A percentile compares a stretch with the other conserved stretches of the same genome.
Conservation (phyloP, 805 yeast species). For the Ogataea ganodermae region DNA sequence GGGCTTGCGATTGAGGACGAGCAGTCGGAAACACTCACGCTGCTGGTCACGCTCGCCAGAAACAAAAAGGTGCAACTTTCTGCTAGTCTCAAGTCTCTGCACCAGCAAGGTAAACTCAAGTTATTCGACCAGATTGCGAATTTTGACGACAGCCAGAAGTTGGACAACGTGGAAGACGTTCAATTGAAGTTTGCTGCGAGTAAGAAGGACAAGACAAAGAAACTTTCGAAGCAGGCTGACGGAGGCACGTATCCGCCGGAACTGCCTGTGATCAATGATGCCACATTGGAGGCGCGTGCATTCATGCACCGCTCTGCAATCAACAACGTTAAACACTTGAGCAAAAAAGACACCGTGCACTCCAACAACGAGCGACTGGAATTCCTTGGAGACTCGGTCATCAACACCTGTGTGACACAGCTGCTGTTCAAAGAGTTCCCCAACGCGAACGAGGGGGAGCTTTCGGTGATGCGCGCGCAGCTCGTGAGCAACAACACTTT, state of each 20-base stretch:
- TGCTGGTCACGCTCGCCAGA: constrained; percentile 52
- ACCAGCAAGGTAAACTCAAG: constrained; percentile 48
- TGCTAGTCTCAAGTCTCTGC: constrained; percentile 55
- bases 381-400: constrained; percentile 85
- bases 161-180: constrained; percentile 22
- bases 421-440: constrained; percentile 70
- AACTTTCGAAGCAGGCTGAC: not conserved
- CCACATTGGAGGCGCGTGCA: constrained; percentile 62
- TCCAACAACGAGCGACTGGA: constrained; percentile 86
- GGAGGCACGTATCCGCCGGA: constrained; percentile 51
- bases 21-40: constrained; percentile 35
- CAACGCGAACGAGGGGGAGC: constrained; percentile 73
- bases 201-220: not conserved
- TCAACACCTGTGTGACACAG: constrained; percentile 70
- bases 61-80: constrained; percentile 61
- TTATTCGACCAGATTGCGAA: constrained; percentile 56
- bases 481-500: constrained; percentile 74
- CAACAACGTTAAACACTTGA: constrained; percentile 55
- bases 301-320: constrained; percentile 80
- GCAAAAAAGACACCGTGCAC: constrained; percentile 56
- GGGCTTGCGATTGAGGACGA: constrained; percentile 18
- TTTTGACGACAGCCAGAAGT: constrained; percentile 36
- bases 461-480: constrained; percentile 68
- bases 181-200: constrained; percentile 10
- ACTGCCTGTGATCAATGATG: constrained; percentile 66